Conservation (phyloP, 257 asterid genomes). For the Avicennia marina region DNA sequence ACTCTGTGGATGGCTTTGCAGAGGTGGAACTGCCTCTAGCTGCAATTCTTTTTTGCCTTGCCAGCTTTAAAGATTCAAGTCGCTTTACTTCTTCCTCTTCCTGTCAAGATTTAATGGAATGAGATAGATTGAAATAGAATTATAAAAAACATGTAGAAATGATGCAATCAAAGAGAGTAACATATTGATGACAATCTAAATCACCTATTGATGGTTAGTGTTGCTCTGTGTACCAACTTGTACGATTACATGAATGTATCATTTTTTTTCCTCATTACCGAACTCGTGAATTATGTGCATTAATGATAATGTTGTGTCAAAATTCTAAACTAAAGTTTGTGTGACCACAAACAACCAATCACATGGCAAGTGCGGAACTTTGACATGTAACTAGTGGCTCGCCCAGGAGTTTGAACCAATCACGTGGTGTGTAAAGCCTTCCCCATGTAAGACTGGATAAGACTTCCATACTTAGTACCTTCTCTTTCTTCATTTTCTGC, state of each 20-base stretch:
- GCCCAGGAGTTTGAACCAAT: not conserved
- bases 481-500: slow-evolving; percentile 81
- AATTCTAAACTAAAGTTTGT: too few species aligned
- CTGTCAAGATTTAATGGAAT: slow-evolving; percentile 29
- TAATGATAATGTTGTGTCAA: too few species aligned
- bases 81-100: slow-evolving; percentile 59
- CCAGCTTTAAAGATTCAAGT: slow-evolving; percentile 55
- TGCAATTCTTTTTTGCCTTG: slow-evolving; percentile 68
- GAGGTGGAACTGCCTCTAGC: slow-evolving; percentile 42
- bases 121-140: too few species aligned
- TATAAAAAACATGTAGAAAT: too few species aligned
- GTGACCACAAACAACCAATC: too few species aligned
- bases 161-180: slow-evolving; percentile 2
- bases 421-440: not conserved
- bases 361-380: too few species aligned
- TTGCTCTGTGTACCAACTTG: not conserved
- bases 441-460: not conserved
- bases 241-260: not conserved
- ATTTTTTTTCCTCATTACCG: too few species aligned
- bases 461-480: slow-evolving; percentile 45
- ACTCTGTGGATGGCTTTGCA: slow-evolving; percentile 27
- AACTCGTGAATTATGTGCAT: too few species aligned
- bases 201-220: not conserved
- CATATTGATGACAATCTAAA: not conserved
- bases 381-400: not conserved